Evolutionary conservation across 306 rosid genomes (phyloP).

Genomic region (Casuarina glauca): DNA sequence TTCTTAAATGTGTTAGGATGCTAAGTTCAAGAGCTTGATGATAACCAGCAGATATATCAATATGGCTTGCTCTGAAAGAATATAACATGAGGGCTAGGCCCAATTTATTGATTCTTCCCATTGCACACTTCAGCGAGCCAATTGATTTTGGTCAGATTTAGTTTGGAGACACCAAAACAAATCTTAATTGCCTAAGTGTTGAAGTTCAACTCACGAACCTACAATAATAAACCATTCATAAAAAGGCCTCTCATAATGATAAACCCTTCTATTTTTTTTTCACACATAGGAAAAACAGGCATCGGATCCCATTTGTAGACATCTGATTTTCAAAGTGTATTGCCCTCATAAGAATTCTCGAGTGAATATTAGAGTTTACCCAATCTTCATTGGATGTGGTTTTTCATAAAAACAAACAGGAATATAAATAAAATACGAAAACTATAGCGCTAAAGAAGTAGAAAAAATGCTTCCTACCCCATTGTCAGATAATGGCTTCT

Average conservation of each 20-base stretch:
- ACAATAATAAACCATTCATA: not conserved
- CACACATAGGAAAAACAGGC: not conserved
- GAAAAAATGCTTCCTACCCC: slow-evolving; percentile 60
- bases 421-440: slow-evolving; percentile 12
- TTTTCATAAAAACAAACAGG: not conserved
- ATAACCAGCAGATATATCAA: not conserved
- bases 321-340: not conserved
- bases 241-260: not conserved
- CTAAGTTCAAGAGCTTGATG: not conserved
- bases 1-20: not conserved
- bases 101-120: not conserved
- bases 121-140: not conserved
- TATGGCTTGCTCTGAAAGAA: not conserved
- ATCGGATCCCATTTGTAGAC: not conserved
- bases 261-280: not conserved
- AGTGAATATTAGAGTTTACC: slow-evolving; percentile 14
- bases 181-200: not conserved
- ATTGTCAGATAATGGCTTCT: slow-evolving; percentile 74
- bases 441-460: slow-evolving; percentile 6
- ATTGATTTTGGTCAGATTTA: not conserved
- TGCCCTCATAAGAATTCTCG: not conserved
- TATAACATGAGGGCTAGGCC: not conserved
- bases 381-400: slow-evolving; percentile 2
- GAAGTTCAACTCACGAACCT: not conserved
- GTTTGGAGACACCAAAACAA: not conserved